Base-by-base conservation (phyloP, 441 rosid genomes). In the Sinapis alba region DNA sequence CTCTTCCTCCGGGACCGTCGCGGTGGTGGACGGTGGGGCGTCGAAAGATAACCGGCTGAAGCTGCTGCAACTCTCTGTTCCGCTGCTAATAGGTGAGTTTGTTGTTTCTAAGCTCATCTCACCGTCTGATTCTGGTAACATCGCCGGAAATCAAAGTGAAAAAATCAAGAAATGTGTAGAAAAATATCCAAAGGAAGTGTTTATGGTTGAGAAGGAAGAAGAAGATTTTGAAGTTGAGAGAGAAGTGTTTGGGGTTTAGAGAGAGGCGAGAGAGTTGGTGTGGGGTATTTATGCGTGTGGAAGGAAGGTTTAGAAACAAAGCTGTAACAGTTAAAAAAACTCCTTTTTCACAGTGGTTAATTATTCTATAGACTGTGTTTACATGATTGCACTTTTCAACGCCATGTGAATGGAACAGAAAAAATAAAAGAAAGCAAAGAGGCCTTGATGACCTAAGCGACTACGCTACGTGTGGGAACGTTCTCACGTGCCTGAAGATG, bases 21-120 rank as follows among this genome's bases (percentile, higher is more conserved):
- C 34, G 73, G 80, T 65, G 18, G 85, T 66, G 21, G 82, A 69
- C 13, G 85, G 69, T 7, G 78, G 83, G 18, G 87, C 81, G 70
- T 89, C 94, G 63, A 89, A 90, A 16, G 92, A 87, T 68, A 85
- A 83, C 27, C 95, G 92, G 77, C 89, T 86, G 82, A 85, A 86
- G 70, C 90, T 83, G 69, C 90, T 80, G 72, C 88, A 86, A n/a
- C 87, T 85, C 54, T 86, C 92, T 11, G 79, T 74, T 65, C 87
- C 81, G 67, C 97, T 88, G 84, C 89, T 88, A 4, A 89, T 79
- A 3, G 92, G 85, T 0, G 92, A 88, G 71, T 84, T 82, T 18
- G 86, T 79, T 7, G 84, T 82, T 11, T 81, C 84, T 50, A 84
- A 59, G 19, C 86, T 84, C 50, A 85, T 71, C 38, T 90, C 96